These are phyloP conservation scores for Exophiala bonariae DNA, from an alignment of 2,329 filamentous ascomycete genomes.

Conservation along the genomic window DNA sequence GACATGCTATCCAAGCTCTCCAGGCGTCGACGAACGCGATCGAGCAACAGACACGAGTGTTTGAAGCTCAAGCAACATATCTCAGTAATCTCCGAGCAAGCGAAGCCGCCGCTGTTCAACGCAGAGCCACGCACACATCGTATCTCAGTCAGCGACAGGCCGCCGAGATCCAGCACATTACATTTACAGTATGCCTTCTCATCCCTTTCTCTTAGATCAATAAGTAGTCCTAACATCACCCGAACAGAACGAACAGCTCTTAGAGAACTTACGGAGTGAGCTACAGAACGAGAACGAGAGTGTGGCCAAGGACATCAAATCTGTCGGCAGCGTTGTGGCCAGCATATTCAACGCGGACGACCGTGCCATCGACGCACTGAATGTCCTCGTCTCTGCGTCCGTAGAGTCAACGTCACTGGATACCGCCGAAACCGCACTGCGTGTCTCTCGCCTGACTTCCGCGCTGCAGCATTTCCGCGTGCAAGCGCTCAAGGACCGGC, in stretches of 20 bases:
- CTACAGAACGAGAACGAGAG: constrained; percentile 7
- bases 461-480: constrained; percentile 17
- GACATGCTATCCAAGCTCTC: constrained; percentile 13
- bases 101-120: not conserved
- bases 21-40: constrained; percentile 16
- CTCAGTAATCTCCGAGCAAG: not conserved
- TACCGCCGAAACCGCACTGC: constrained; percentile 1
- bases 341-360: constrained; percentile 20
- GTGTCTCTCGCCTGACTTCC: constrained; percentile 7
- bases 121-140: constrained; percentile 5
- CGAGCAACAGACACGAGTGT: constrained; percentile 10
- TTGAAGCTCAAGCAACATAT: constrained; percentile 6
- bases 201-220: not conserved
- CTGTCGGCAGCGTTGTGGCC: constrained; percentile 3
- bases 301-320: constrained; percentile 9
- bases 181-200: constrained; percentile 10
- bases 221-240: not conserved
- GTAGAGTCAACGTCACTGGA: constrained; percentile 1
- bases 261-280: constrained; percentile 4
- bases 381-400: constrained; percentile 5
- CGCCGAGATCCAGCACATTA: constrained; percentile 19
- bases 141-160: constrained; percentile 14
- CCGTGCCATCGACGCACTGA: constrained; percentile 14
- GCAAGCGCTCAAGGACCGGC: constrained; percentile 18
- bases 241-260: constrained; percentile 13